Conservation (phyloP, 2,329 filamentous ascomycete genomes). For the Penicillium oxalicum region DNA sequence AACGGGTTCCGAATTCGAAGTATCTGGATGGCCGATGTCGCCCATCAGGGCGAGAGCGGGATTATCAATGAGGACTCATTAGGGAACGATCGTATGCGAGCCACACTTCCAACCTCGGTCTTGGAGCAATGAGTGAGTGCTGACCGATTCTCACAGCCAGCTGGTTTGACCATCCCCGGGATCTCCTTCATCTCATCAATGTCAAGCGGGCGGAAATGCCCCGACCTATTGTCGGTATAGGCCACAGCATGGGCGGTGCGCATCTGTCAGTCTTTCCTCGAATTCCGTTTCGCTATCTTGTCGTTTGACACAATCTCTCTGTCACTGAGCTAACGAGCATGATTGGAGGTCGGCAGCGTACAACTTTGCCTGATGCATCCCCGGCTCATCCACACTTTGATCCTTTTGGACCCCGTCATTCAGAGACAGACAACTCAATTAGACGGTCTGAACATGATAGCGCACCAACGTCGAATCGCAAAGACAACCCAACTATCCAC, state of each 20-base stretch:
- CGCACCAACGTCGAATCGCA: constrained; percentile 24
- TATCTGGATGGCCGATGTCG: constrained; percentile 89
- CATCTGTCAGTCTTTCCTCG: constrained; percentile 47
- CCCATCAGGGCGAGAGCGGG: constrained; percentile 74
- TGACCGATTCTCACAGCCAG: constrained; percentile 50
- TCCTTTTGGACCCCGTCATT: constrained; percentile 83
- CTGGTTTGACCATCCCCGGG: constrained; percentile 80
- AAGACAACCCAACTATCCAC: constrained; percentile 54
- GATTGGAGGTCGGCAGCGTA: constrained; percentile 31
- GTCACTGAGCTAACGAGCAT: too few species aligned
- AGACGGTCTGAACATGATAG: constrained; percentile 19
- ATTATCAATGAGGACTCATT: constrained; percentile 68
- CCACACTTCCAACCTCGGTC: neutral
- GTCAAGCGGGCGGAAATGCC: constrained; percentile 72
- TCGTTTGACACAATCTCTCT: too few species aligned
- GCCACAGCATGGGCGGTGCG: constrained; percentile 81
- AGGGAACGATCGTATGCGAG: constrained; percentile 72
- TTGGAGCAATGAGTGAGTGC: neutral
- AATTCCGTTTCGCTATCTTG: too few species aligned
- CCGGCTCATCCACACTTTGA: constrained; percentile 66
- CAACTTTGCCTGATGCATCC: constrained; percentile 73
- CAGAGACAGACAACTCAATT: constrained; percentile 43
- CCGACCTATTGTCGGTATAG: constrained; percentile 74
- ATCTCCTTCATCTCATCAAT: constrained; percentile 81
- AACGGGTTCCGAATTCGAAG: constrained; percentile 65